A percentile compares a stretch with the other conserved stretches of the same genome.
These are phyloP conservation scores for Phyllosticta capitalensis DNA, from an alignment of 2,329 filamentous ascomycete genomes.

Conservation along the genomic window DNA sequence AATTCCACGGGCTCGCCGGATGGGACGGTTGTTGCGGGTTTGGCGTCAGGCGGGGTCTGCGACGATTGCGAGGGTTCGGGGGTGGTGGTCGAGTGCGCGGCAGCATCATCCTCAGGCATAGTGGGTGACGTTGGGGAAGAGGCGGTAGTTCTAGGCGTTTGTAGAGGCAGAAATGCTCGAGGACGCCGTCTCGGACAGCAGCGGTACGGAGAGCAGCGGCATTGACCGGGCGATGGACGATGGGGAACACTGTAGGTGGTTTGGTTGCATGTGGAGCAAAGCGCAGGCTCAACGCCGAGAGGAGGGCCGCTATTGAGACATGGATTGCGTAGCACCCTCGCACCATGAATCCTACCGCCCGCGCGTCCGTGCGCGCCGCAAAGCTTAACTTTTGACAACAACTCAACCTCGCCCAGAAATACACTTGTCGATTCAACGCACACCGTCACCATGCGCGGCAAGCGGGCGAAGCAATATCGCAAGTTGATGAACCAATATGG, in stretches of 20 bases:
- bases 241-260: background rate
- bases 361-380: slow-evolving; percentile 7
- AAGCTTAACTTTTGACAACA: slow-evolving; percentile 7
- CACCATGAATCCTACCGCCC: background rate
- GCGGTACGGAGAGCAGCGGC: background rate
- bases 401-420: background rate
- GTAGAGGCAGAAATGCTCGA: background rate
- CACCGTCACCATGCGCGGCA: slow-evolving; percentile 52
- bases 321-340: slow-evolving; percentile 2
- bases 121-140: background rate
- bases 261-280: background rate
- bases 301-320: slow-evolving; percentile 8
- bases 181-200: background rate
- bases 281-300: background rate
- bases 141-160: background rate
- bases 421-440: too few species aligned
- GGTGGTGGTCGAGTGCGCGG: background rate
- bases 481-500: slow-evolving; percentile 94
- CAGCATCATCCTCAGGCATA: background rate
- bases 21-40: background rate
- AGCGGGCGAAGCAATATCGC: slow-evolving; percentile 63
- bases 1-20: slow-evolving; percentile 36
- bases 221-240: slow-evolving; percentile 3
- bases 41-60: background rate
- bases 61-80: background rate